phyloP scores from a whole-genome alignment of 768 basidiomycete genomes.

The Piloderma croceum region DNA sequence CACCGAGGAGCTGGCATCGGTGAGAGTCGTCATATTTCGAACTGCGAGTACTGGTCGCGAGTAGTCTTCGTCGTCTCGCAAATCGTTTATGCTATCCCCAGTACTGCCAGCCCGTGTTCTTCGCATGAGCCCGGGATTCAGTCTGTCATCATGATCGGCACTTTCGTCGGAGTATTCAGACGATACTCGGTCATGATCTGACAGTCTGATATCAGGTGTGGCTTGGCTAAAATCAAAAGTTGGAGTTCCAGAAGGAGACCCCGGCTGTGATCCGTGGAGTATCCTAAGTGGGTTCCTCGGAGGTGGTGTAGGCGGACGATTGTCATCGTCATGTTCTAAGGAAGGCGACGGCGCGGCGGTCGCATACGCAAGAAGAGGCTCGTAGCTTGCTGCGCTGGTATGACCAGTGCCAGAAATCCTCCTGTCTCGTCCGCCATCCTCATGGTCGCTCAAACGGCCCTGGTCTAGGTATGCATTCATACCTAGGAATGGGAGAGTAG shows the following conservation, averaged over 20 bases:
- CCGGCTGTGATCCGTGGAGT: constrained; percentile 35
- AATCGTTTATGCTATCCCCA: not conserved
- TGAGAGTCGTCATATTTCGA: too few species aligned
- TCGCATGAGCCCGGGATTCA: constrained; percentile 20
- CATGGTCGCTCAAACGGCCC: constrained; percentile 20
- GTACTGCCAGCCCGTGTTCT: constrained; percentile 3
- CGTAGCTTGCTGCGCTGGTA: constrained; percentile 7
- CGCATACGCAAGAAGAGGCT: constrained; percentile 11
- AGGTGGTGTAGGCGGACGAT: constrained; percentile 10
- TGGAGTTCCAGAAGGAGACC: constrained; percentile 40
- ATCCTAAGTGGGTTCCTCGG: not conserved
- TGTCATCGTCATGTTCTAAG: constrained; percentile 31
- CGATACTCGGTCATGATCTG: constrained; percentile 26
- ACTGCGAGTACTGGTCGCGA: constrained; percentile 51
- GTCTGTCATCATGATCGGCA: constrained; percentile 16
- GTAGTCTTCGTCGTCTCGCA: constrained; percentile 53
- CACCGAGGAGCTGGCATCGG: too few species aligned
- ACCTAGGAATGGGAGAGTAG: constrained; percentile 12
- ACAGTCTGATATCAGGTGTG: constrained; percentile 19
- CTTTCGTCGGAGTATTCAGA: too few species aligned
- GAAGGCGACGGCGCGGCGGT: constrained; percentile 16
- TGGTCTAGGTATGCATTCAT: constrained; percentile 16
- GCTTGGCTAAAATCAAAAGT: too few species aligned
- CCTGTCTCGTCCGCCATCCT: constrained; percentile 18
- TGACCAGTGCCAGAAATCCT: not conserved